These are phyloP conservation scores for Seminavis robusta DNA, from an alignment of 108 stramenopile genomes.

Conservation along the genomic window DNA sequence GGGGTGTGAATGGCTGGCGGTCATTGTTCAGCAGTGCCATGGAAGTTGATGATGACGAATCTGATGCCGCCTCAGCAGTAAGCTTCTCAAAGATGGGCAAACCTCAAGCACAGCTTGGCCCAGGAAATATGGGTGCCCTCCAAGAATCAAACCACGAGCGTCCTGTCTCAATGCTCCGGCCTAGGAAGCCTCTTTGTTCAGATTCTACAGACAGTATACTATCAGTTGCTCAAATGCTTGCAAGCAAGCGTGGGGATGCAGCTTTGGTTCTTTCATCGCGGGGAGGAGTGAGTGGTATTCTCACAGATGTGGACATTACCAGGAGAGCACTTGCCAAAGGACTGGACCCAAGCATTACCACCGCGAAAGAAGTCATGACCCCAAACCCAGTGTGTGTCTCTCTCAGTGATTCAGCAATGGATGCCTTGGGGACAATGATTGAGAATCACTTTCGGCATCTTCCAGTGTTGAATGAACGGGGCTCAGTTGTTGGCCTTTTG, in stretches of 20 bases:
- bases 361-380: conserved; percentile 64
- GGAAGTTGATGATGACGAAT: conserved; percentile 55
- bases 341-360: conserved; percentile 36
- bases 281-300: conserved; percentile 55
- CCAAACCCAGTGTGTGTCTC: conserved; percentile 63
- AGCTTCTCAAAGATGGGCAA: background rate
- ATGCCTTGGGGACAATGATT: conserved; percentile 81
- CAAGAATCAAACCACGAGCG: background rate
- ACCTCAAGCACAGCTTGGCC: background rate
- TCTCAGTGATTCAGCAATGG: conserved; percentile 64
- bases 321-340: conserved; percentile 54
- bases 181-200: conserved; percentile 39
- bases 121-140: no score
- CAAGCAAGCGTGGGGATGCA: conserved; percentile 46
- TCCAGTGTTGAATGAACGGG: conserved; percentile 84
- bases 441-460: conserved; percentile 92
- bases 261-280: conserved; percentile 31
- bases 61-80: conserved; percentile 41
- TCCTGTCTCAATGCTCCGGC: conserved; percentile 50
- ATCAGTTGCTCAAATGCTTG: conserved; percentile 36
- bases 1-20: conserved; percentile 81
- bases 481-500: conserved; percentile 83
- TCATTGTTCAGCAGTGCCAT: conserved; percentile 68
- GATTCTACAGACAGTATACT: conserved; percentile 20
- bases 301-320: conserved; percentile 60